phyloP scores from a whole-genome alignment of 2,329 filamentous ascomycete species.

The Talaromyces sp. region DNA sequence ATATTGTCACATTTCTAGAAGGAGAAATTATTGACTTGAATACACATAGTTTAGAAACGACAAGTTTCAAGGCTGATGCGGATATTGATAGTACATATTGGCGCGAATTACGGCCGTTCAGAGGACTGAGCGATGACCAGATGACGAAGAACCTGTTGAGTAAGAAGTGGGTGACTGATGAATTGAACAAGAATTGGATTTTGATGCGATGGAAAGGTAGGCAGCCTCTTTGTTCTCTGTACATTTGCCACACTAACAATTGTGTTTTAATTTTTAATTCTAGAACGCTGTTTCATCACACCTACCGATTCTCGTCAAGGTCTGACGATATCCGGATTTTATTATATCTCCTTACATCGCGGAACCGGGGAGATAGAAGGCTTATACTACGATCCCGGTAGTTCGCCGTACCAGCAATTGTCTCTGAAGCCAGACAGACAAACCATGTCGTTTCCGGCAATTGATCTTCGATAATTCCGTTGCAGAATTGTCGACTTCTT shows the following conservation, averaged over 20 bases:
- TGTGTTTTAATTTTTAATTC: background rate
- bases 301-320: slow-evolving; percentile 43
- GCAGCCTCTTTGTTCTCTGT: slow-evolving; percentile 12
- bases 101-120: slow-evolving; percentile 46
- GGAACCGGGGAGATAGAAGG: slow-evolving; percentile 44
- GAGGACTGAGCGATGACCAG: slow-evolving; percentile 40
- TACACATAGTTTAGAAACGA: slow-evolving; percentile 44
- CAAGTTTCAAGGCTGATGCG: slow-evolving; percentile 42
- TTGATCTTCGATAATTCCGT: slow-evolving; percentile 34
- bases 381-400: slow-evolving; percentile 47
- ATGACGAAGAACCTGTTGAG: slow-evolving; percentile 42
- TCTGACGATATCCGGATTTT: slow-evolving; percentile 48
- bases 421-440: slow-evolving; percentile 37
- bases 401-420: slow-evolving; percentile 46
- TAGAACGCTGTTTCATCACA: slow-evolving; percentile 47
- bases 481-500: background rate
- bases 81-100: slow-evolving; percentile 47
- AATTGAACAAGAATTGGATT: slow-evolving; percentile 42
- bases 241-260: background rate
- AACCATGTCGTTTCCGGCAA: slow-evolving; percentile 40
- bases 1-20: slow-evolving; percentile 62
- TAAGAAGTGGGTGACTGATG: slow-evolving; percentile 40
- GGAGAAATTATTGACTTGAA: slow-evolving; percentile 65
- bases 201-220: slow-evolving; percentile 50
- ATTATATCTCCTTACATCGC: slow-evolving; percentile 46